These are phyloP conservation scores for Pythium biforme DNA, from an alignment of 352 stramenopile species.

Conservation along the genomic window DNA sequence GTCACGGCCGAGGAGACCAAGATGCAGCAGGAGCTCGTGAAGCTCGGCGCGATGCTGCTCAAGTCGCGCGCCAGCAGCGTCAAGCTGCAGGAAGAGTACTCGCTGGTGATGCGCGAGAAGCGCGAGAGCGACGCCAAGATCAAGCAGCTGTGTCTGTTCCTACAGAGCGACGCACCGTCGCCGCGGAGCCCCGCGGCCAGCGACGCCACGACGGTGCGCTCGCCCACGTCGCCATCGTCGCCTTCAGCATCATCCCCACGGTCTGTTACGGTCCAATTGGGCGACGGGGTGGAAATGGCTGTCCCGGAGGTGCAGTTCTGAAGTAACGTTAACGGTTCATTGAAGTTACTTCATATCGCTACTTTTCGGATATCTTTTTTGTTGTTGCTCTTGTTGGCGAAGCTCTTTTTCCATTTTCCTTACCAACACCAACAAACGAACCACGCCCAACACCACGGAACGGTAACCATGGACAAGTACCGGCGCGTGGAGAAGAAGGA, in stretches of 20 bases:
- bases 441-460: too few relatives aligned
- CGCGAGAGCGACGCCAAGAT: conserved; percentile 54
- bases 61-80: conserved; percentile 35
- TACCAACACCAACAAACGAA: background rate
- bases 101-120: conserved; percentile 42
- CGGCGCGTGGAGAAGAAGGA: conserved; percentile 66
- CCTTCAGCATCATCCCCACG: conserved; percentile 16
- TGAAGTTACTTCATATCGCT: conserved; percentile 18
- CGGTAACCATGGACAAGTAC: conserved; percentile 77
- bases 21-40: conserved; percentile 46
- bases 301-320: conserved; percentile 24
- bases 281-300: conserved; percentile 15
- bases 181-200: conserved; percentile 1
- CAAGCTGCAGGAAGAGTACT: conserved; percentile 55
- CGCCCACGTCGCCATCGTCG: conserved; percentile 19
- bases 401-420: conserved; percentile 17
- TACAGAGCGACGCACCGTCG: conserved; percentile 30
- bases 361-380: conserved; percentile 23
- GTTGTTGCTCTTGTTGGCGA: too few relatives aligned
- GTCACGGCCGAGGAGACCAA: conserved; percentile 54
- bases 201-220: background rate
- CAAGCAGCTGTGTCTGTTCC: conserved; percentile 50
- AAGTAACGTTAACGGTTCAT: conserved; percentile 4
- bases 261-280: background rate
- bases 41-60: conserved; percentile 39